Conservation (phyloP, 208 protist genomes). For the Crithidia brevicula region DNA sequence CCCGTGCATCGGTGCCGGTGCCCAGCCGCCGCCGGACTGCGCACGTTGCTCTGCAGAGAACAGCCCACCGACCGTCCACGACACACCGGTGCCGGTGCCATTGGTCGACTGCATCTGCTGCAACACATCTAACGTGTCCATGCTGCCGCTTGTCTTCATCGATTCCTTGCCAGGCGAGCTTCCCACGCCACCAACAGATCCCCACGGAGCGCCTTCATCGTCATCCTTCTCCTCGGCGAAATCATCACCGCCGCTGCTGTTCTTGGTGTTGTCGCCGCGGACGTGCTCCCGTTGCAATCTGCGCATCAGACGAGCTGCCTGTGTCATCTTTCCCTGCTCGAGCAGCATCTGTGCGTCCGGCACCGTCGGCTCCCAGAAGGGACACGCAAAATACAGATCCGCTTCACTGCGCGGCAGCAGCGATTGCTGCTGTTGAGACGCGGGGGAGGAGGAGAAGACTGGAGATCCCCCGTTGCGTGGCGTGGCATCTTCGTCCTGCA, state of each 20-base stretch:
- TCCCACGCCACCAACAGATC: background rate
- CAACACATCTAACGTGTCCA: constrained; percentile 4
- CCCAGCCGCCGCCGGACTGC: constrained; percentile 29
- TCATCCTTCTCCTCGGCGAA: background rate
- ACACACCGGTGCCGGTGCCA: background rate
- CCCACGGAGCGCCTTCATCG: background rate
- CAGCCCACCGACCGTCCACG: constrained; percentile 15
- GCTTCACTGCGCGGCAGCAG: constrained; percentile 16
- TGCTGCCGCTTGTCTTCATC: background rate
- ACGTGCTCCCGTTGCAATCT: constrained; percentile 11
- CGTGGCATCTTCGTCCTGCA: background rate
- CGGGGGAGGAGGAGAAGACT: background rate
- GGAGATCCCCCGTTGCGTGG: background rate
- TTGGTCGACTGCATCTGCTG: constrained; percentile 8
- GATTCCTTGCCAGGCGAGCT: background rate
- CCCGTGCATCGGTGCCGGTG: constrained; percentile 30
- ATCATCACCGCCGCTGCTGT: background rate
- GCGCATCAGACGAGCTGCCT: constrained; percentile 37
- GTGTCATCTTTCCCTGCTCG: constrained; percentile 52
- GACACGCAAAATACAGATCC: constrained; percentile 44
- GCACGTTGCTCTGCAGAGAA: constrained; percentile 34
- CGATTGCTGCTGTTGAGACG: background rate
- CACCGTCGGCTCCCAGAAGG: constrained; percentile 44
- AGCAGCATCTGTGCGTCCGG: constrained; percentile 40
- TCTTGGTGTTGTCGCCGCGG: background rate